Base-by-base conservation (phyloP, 2,329 filamentous ascomycete genomes). In the Claviceps maximensis region DNA sequence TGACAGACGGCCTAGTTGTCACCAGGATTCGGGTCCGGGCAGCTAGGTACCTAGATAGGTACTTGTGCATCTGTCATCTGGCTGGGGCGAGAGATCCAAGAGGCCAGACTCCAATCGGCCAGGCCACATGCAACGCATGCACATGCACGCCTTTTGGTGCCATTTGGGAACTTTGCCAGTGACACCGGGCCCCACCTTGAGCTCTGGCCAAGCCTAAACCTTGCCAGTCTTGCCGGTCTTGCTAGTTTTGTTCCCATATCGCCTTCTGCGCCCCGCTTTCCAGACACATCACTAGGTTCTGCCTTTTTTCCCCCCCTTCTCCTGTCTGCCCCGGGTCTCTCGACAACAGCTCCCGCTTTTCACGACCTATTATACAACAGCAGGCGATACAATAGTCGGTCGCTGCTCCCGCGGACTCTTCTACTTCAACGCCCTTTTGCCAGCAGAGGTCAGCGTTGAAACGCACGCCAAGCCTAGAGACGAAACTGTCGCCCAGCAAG, bases 311-410 rank as follows among this genome's bases (percentile, higher is more conserved):
- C n/a, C 8, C 36, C 4, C 15, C 2, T 38, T 17, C 17, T 38
- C 36, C 17, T 17, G 3, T 41, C n/a, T 47, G 42, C 50, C 49
- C 17, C 29, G 36, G 17, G 12, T 42, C 42, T n/a, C 17, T 40
- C 29, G 42, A 53, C 27, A 52, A 36, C 53, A 54, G 31, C 52
- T 51, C 41, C 38, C 47, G 54, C 51, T 55, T 55, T 54, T 33
- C 45, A 49, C 49, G 47, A 49, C 36, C 49, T 54, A n/a, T 21
- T 53, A 8, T 52, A 55, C 40, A 52, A 53, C 41, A 49, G 36
- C 40, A 40, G 44, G 44, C 55, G 54, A 44, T 29, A 50, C 29
- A 47, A 47, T 36, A 55, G 47, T 48, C 38, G 46, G 47, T 48
- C 38, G 46, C 54, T 52, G 54, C 52, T 53, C 51, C 12, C 38